Evolutionary conservation across 2,329 filamentous ascomycete genomes (phyloP).

Genomic region (Pseudogymnoascus verrucosus): DNA sequence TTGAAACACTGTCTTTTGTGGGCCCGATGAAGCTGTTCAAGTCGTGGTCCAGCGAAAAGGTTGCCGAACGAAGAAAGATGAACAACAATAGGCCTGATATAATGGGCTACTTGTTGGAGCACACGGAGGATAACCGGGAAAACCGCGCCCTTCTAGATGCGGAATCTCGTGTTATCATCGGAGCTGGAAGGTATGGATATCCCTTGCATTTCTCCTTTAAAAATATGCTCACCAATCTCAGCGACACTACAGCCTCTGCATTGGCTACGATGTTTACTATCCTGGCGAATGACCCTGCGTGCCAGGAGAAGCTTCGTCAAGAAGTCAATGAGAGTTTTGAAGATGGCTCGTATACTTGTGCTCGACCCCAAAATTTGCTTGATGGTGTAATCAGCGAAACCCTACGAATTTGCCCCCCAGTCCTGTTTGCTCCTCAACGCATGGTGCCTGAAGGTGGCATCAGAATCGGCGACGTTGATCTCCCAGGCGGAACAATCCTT

Average conservation of each 20-base stretch:
- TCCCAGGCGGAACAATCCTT: slow-evolving; percentile 14
- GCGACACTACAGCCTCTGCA: slow-evolving; percentile 9
- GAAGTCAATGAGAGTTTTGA: slow-evolving; percentile 6
- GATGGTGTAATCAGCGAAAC: slow-evolving; percentile 18
- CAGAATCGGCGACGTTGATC: slow-evolving; percentile 10
- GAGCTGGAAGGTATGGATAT: slow-evolving; percentile 15
- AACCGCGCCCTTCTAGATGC: slow-evolving; percentile 9
- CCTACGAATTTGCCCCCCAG: slow-evolving; percentile 15
- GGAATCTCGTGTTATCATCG: slow-evolving; percentile 16
- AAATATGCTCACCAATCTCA: neutral
- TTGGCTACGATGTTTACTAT: slow-evolving; percentile 4
- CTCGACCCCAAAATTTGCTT: slow-evolving; percentile 13
- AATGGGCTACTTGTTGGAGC: slow-evolving; percentile 14
- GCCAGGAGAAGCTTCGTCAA: slow-evolving; percentile 4
- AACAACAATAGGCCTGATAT: slow-evolving; percentile 10
- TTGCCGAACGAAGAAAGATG: slow-evolving; percentile 12
- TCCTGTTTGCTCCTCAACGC: slow-evolving; percentile 22
- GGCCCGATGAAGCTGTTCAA: slow-evolving; percentile 15
- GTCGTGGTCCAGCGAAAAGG: slow-evolving; percentile 14
- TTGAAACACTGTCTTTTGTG: slow-evolving; percentile 13
- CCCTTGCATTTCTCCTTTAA: neutral
- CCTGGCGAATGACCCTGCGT: neutral
- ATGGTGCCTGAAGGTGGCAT: slow-evolving; percentile 30
- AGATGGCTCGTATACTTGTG: slow-evolving; percentile 12
- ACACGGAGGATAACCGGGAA: neutral